Evolutionary conservation across 768 basidiomycete genomes (phyloP).

Genomic region (Leucocoprinus birnbaumii): DNA sequence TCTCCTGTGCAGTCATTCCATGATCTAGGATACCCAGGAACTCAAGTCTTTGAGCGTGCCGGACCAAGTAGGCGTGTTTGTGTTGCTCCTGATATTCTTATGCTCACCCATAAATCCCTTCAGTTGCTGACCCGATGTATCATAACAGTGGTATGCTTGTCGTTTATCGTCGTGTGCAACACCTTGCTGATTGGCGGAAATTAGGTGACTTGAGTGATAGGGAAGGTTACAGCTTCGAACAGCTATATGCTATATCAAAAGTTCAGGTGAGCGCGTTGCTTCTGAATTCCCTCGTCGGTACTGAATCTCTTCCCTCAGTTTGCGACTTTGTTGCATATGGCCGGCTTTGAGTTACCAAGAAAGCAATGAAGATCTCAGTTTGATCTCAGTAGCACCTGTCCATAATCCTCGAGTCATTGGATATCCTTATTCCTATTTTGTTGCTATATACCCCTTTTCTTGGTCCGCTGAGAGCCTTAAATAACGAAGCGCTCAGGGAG

Average conservation of each 20-base stretch:
- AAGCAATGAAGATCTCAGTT: not conserved
- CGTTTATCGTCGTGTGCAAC: not conserved
- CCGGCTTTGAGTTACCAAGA: slow-evolving; percentile 47
- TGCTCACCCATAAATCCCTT: not conserved
- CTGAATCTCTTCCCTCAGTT: slow-evolving; percentile 37
- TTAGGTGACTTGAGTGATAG: slow-evolving; percentile 77
- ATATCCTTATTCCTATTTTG: no score
- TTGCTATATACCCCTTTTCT: no score
- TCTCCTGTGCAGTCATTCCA: slow-evolving; percentile 65
- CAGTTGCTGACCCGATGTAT: slow-evolving; percentile 87
- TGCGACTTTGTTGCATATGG: slow-evolving; percentile 66
- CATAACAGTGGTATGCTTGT: slow-evolving; percentile 64
- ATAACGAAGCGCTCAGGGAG: no score
- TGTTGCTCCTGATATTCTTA: not conserved
- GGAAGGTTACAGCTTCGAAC: slow-evolving; percentile 78
- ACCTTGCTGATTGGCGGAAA: slow-evolving; percentile 2
- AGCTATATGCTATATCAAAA: slow-evolving; percentile 81
- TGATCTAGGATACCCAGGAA: slow-evolving; percentile 80
- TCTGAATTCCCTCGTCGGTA: not conserved
- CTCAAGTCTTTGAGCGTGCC: slow-evolving; percentile 85
- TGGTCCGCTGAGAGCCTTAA: no score
- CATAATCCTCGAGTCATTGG: not conserved
- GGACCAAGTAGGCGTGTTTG: slow-evolving; percentile 52
- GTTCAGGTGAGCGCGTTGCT: slow-evolving; percentile 59
- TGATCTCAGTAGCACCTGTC: no score